Evolutionary conservation across 805 yeast genomes (phyloP), one percentile per base, ranked within the genome.

Genomic region (Saccharomycopsis vini): DNA sequence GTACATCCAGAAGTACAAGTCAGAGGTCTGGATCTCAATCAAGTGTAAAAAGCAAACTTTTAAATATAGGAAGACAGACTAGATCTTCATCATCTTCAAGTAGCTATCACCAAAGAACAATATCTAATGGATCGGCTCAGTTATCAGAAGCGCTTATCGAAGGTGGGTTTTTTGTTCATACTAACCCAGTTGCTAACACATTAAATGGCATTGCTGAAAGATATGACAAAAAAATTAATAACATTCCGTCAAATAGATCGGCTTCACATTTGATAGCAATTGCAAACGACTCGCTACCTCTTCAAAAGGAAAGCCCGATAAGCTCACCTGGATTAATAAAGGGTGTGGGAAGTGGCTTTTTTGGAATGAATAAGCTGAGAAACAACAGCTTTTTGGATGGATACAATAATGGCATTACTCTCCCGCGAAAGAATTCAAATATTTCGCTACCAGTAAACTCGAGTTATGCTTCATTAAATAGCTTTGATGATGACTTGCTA

Each of bases 401-500:
- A 13, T 34, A 44, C 18, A 41, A 45, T 20, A 45, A 41, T 29
- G 40, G 44, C 4, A 36, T 40, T 19, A 36, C 38, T n/a, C 16
- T 42, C 20, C 47, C 47, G 4, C 15, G 43, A 19, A 44, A 34
- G 24, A 36, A 33, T 7, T 74, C 81, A n/a, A 71, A 78, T 31
- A 83, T 83, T 33, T 72, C 82, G 3, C 58, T 81, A 32, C 86
- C 86, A 0, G 65, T 79, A 13, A 79, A 76, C 49, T 28, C 83
- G 34, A 80, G 88, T 49, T 81, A 81, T 66, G 90, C 90, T 1
- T 81, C 89, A 0, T 62, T 83, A 55, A 88, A 80, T 54, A 77
- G 88, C 56, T 71, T 74, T 47, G 62, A 42, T 50, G 57, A 45
- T 34, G 43, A 43, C n/a, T 43, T 43, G 20, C 10, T 43, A 13